A percentile compares a stretch with the other conserved stretches of the same genome.
phyloP scores from a whole-genome alignment of 202 grass and related monocot genomes.

The Panicum virgatum region DNA sequence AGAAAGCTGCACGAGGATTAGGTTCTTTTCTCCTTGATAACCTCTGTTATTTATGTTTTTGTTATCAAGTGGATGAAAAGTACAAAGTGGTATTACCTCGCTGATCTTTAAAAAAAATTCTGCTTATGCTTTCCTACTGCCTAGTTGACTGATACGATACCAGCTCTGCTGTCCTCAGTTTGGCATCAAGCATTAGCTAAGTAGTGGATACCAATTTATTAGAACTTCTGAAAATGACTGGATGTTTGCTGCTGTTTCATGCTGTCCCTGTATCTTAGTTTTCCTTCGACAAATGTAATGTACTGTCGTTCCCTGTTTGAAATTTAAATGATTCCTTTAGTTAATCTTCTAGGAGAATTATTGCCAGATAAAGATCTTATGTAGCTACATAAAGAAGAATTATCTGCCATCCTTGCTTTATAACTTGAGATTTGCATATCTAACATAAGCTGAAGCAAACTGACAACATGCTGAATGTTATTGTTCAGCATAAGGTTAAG shows the following conservation, averaged over 20 bases:
- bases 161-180: neutral
- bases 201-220: neutral
- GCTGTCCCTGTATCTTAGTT: neutral
- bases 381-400: neutral
- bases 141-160: neutral
- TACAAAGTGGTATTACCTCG: neutral
- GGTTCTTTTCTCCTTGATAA: slow-evolving; percentile 41
- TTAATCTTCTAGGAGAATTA: neutral
- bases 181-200: neutral
- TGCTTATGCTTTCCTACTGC: neutral
- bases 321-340: neutral
- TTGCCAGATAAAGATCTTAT: neutral
- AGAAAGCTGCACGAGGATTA: slow-evolving; percentile 82
- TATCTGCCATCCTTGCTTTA: neutral
- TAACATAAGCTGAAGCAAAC: neutral
- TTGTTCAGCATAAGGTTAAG: neutral
- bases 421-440: neutral
- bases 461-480: neutral
- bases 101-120: neutral
- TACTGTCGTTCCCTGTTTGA: neutral
- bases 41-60: slow-evolving; percentile 13
- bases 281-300: neutral
- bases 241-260: neutral
- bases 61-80: neutral
- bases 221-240: neutral